Base-by-base conservation (phyloP, 106 monocot genomes). In the Dendrobium catenatum region DNA sequence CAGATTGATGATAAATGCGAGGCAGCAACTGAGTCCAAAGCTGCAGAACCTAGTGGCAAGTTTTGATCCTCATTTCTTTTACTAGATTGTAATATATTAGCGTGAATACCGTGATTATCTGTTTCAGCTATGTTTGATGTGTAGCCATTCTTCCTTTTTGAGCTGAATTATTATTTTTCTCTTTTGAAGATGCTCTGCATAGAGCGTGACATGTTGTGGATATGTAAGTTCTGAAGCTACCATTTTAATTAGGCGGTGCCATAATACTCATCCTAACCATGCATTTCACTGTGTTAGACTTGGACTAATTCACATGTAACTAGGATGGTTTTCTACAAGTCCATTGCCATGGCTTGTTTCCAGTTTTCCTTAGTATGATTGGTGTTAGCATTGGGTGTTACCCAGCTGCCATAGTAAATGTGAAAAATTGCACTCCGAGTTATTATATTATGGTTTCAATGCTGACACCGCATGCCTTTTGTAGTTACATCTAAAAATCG, bases 1-100 rank as follows among this genome's bases (percentile, higher is more conserved):
- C 43, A 74, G 74, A 6, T 8, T 74, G 43, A 43, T 74, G 74
- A 74, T 44, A 74, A 20, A 19, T 74, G 74, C 16, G 74, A 74
- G n/a, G 44, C 44, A 19, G 9, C 74, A 7, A 44, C 74, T n/a
- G 43, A 43, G 17, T 44, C 74, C 74, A 74, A 74, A 20, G 42
- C 19, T 74, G 16, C 6, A 44, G 74, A 74, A 20, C 13, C 74
- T 74, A 42, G 6, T 74, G 42, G 74, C 20, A 74, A 74, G 74
- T 29, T 74, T 18, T 9, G 3, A 70, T 37, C 70, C 15, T 26
- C 10, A 2, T 66, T 66, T 66, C 2, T n/a, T 7, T 7, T 37
- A 37, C 2, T 16, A 33, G 1, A 13, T 70, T 29, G 33, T 11
- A 70, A 13, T 33, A 70, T 37, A 70, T 70, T 70, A 70, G 10